These are phyloP conservation scores for Tolypocladium sp. DNA, from an alignment of 2,329 filamentous ascomycete genomes.

Conservation along the genomic window DNA sequence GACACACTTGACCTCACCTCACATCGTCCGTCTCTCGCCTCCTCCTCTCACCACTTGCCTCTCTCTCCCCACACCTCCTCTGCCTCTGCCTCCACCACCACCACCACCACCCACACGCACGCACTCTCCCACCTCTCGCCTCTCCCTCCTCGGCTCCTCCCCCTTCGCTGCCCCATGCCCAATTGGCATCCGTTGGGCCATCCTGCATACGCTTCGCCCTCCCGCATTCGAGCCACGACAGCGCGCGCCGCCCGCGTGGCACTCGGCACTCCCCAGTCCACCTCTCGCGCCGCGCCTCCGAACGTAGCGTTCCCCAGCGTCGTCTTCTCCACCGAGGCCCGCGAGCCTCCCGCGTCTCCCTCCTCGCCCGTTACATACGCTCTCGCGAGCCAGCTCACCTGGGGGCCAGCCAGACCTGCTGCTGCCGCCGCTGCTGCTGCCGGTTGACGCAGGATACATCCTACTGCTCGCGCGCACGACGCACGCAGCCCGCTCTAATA, in stretches of 20 bases:
- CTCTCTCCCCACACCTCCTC: neutral
- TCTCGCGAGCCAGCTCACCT: neutral
- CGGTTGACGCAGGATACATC: neutral
- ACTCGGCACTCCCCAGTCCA: constrained; percentile 8
- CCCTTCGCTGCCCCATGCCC: neutral
- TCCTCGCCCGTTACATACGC: neutral
- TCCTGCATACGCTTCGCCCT: constrained; percentile 25
- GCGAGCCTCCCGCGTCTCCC: neutral
- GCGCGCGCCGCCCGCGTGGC: constrained; percentile 12
- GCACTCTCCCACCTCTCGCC: neutral
- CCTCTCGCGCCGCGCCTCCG: constrained; percentile 8
- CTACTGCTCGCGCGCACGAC: neutral
- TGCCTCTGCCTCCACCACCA: neutral
- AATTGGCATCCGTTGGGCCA: constrained; percentile 18
- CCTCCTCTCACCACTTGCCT: neutral
- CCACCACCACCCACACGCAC: neutral
- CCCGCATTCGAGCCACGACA: constrained; percentile 32
- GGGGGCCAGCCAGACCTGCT: neutral
- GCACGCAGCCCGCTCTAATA: constrained; percentile 4
- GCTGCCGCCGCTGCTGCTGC: neutral
- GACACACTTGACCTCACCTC: neutral
- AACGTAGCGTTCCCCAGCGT: neutral
- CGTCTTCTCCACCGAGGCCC: neutral
- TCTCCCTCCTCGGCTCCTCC: neutral
- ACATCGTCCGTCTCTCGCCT: neutral